phyloP scores from a whole-genome alignment of 257 asterid species.

The Lithospermum erythrorhizon region DNA sequence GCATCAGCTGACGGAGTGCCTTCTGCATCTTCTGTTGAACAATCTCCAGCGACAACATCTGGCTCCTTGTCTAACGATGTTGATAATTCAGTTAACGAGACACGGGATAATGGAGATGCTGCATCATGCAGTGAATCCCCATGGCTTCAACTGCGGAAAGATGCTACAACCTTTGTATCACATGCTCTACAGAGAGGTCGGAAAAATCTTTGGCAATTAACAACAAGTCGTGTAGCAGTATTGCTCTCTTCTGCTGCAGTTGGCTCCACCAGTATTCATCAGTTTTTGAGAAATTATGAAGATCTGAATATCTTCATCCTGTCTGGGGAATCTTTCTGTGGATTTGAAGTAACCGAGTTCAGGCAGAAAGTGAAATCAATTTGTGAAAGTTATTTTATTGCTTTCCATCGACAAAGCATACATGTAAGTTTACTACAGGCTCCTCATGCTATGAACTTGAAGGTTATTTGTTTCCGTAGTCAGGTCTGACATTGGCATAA shows the following conservation, averaged over 20 bases:
- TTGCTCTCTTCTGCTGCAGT: constrained; percentile 88
- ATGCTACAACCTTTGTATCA: constrained; percentile 68
- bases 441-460: constrained; percentile 6
- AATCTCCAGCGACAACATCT: constrained; percentile 31
- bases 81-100: constrained; percentile 39
- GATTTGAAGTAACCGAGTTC: constrained; percentile 81
- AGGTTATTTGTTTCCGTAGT: not conserved
- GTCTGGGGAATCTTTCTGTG: constrained; percentile 99
- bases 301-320: constrained; percentile 71
- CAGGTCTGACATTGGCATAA: too few relatives aligned
- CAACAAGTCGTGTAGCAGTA: constrained; percentile 87
- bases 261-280: constrained; percentile 85
- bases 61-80: constrained; percentile 23
- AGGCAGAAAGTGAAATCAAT: constrained; percentile 89
- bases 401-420: constrained; percentile 94
- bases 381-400: constrained; percentile 72
- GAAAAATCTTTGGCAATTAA: constrained; percentile 96
- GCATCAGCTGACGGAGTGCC: constrained; percentile 27
- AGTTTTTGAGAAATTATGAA: constrained; percentile 86
- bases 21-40: constrained; percentile 28
- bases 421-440: constrained; percentile 49
- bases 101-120: constrained; percentile 84
- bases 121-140: constrained; percentile 97
- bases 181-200: constrained; percentile 84
- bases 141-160: constrained; percentile 81